A percentile compares a stretch with the other conserved stretches of the same genome.
phyloP scores from a whole-genome alignment of 108 stramenopile genomes.

The Parietichytrium sp. region DNA sequence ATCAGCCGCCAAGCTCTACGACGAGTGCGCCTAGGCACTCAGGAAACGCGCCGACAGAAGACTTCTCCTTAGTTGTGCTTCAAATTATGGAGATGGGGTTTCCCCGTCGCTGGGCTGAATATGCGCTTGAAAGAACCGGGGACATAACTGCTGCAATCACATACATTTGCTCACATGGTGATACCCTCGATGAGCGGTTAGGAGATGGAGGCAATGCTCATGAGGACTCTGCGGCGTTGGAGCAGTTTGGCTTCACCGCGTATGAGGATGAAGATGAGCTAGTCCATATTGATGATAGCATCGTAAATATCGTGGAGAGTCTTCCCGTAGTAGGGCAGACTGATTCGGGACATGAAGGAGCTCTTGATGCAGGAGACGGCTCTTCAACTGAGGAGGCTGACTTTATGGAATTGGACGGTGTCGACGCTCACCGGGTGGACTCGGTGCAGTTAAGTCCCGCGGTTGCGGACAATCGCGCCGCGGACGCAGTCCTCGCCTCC shows the following conservation, averaged over 20 bases:
- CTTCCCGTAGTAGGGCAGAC: background rate
- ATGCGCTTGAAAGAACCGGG: background rate
- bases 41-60: too few relatives aligned
- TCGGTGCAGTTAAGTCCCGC: background rate
- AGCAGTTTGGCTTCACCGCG: too few relatives aligned
- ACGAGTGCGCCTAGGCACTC: too few relatives aligned
- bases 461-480: background rate
- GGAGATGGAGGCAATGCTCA: too few relatives aligned
- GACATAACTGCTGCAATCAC: constrained; percentile 22
- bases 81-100: constrained; percentile 26
- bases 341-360: background rate
- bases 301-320: background rate
- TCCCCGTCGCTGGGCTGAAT: constrained; percentile 21
- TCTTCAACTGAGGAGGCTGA: background rate
- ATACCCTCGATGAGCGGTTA: constrained; percentile 21
- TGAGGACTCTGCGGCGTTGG: too few relatives aligned
- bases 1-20: too few relatives aligned
- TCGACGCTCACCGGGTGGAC: background rate
- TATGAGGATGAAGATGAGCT: background rate
- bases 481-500: background rate
- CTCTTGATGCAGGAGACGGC: background rate
- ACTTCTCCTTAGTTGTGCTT: too few relatives aligned
- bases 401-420: background rate
- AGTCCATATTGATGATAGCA: background rate
- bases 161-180: background rate